A percentile compares a stretch with the other conserved stretches of the same genome.
Evolutionary conservation across 2,329 filamentous ascomycete genomes (phyloP).

Genomic region (Phoma sp.): DNA sequence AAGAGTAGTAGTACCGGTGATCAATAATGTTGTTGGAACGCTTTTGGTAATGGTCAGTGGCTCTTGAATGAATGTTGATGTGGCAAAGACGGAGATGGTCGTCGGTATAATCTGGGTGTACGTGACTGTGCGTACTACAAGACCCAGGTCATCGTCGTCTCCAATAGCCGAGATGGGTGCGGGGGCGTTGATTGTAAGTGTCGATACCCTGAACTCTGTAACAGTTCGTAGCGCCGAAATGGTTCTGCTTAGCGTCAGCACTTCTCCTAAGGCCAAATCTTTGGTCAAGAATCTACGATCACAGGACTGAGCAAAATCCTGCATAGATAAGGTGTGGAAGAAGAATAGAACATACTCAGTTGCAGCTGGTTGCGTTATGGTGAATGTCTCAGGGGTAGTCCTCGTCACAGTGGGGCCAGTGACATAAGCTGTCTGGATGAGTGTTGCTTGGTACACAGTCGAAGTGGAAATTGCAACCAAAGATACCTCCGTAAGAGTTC

Average conservation of each 20-base stretch:
- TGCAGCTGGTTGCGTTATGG: background rate
- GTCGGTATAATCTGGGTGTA: background rate
- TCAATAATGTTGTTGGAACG: too few species aligned
- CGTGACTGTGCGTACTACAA: too few species aligned
- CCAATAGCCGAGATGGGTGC: too few species aligned
- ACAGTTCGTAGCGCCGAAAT: too few species aligned
- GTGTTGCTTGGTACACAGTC: background rate
- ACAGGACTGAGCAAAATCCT: too few species aligned
- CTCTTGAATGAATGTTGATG: background rate
- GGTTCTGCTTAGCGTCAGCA: background rate
- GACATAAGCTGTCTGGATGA: background rate
- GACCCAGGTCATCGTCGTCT: too few species aligned
- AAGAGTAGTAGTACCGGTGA: too few species aligned
- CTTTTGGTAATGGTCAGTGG: background rate
- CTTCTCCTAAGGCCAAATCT: too few species aligned
- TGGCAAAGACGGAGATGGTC: background rate
- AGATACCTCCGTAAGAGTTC: background rate
- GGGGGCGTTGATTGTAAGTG: too few species aligned
- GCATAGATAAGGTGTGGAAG: too few species aligned
- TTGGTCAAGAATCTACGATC: too few species aligned
- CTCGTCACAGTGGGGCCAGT: slow-evolving; percentile 1
- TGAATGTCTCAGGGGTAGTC: background rate
- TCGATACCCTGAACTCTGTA: too few species aligned
- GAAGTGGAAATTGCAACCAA: background rate
- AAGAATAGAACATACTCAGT: background rate